Evolutionary conservation across 768 basidiomycete species (phyloP).

Genomic region (Tulasnella sp.): DNA sequence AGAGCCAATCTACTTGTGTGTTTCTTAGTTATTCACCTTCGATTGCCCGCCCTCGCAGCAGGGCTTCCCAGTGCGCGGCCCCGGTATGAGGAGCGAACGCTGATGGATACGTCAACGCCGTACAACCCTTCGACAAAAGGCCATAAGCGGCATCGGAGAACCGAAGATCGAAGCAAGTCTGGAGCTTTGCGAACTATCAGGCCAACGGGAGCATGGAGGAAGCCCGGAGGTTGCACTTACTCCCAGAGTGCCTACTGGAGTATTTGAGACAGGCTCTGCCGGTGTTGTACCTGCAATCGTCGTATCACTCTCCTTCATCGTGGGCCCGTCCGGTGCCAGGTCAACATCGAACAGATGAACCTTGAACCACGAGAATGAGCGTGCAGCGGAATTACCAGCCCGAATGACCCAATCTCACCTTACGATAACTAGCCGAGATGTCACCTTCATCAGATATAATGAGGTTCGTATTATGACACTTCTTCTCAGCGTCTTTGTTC

Average conservation of each 20-base stretch:
- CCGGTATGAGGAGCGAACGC: slow-evolving; percentile 37
- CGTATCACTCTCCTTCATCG: slow-evolving; percentile 34
- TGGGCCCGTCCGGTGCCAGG: slow-evolving; percentile 31
- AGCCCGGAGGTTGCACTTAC: slow-evolving; percentile 14
- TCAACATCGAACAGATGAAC: slow-evolving; percentile 37
- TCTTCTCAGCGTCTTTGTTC: not conserved
- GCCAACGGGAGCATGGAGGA: not conserved
- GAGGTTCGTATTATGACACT: slow-evolving; percentile 35
- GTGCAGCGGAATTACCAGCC: not conserved
- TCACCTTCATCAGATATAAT: slow-evolving; percentile 31
- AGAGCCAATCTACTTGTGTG: not conserved
- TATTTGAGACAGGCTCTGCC: slow-evolving; percentile 30
- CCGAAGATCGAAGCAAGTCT: slow-evolving; percentile 38
- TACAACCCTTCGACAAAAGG: slow-evolving; percentile 30
- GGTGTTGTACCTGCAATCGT: slow-evolving; percentile 27
- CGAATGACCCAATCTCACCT: slow-evolving; percentile 12
- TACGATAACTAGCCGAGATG: slow-evolving; percentile 27
- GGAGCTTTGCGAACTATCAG: slow-evolving; percentile 30
- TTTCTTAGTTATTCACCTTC: slow-evolving; percentile 27
- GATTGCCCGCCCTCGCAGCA: slow-evolving; percentile 38
- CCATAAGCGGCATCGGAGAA: slow-evolving; percentile 30
- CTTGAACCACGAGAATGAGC: not conserved
- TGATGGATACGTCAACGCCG: slow-evolving; percentile 37
- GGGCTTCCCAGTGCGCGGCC: slow-evolving; percentile 38
- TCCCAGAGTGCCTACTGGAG: slow-evolving; percentile 36